A percentile compares a stretch with the other conserved stretches of the same genome.
phyloP scores from a whole-genome alignment of 441 rosid species.

The Jatropha podagrica region DNA sequence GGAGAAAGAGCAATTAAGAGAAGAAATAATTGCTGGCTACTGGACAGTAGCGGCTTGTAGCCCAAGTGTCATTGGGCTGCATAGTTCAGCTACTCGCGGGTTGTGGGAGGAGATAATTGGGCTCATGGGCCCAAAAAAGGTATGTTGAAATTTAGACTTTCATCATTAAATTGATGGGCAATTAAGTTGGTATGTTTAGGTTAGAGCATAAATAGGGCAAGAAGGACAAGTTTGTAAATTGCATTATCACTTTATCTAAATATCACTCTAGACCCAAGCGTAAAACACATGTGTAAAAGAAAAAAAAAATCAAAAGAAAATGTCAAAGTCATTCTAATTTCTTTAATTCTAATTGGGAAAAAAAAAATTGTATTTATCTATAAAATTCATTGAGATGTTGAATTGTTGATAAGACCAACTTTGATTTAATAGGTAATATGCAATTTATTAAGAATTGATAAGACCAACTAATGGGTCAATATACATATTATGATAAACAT shows the following conservation, averaged over 20 bases:
- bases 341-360: background rate
- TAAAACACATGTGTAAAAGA: no score
- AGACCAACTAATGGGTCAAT: no score
- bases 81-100: constrained; percentile 36
- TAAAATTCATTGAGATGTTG: background rate
- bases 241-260: no score
- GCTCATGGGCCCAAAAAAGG: constrained; percentile 61
- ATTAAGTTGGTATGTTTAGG: background rate
- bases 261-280: no score
- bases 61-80: constrained; percentile 60
- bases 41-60: constrained; percentile 84
- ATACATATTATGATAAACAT: no score
- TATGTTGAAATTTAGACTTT: constrained; percentile 27
- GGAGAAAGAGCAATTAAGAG: constrained; percentile 67
- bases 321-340: background rate
- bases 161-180: background rate
- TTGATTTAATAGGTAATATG: no score
- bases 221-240: background rate
- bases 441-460: no score
- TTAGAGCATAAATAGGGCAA: background rate
- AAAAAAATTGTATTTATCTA: background rate
- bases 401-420: background rate
- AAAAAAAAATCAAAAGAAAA: no score
- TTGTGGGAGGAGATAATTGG: constrained; percentile 78
- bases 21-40: constrained; percentile 72